A percentile compares a stretch with the other conserved stretches of the same genome.
Conservation (phyloP, 495 filamentous ascomycete genomes). For the Lentithecium fluviatile region DNA sequence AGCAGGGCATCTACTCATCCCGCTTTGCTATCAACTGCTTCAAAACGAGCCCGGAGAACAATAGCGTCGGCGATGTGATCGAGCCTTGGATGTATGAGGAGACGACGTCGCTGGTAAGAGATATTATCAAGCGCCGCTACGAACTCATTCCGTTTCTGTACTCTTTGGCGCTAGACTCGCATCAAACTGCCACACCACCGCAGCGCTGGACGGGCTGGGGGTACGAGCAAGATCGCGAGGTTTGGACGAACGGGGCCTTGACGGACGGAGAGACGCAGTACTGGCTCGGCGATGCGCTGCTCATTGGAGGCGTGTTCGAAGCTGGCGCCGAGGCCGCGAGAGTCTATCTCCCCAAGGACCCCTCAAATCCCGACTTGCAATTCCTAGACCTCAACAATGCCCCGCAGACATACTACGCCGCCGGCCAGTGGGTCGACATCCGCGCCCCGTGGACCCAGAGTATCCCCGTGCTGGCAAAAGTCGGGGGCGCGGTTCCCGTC, state of each 20-base stretch:
- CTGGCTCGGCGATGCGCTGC: slow-evolving; percentile 67
- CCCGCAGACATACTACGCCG: slow-evolving; percentile 57
- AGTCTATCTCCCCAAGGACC: slow-evolving; percentile 59
- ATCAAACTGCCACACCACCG: slow-evolving; percentile 56
- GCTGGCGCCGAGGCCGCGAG: slow-evolving; percentile 52
- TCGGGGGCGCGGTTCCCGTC: slow-evolving; percentile 59
- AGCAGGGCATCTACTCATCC: slow-evolving; percentile 65
- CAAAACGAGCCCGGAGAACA: slow-evolving; percentile 64
- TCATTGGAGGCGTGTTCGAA: slow-evolving; percentile 66
- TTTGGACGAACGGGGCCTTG: slow-evolving; percentile 56
- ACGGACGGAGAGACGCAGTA: slow-evolving; percentile 61
- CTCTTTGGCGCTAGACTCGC: slow-evolving; percentile 59
- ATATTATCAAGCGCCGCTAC: slow-evolving; percentile 65
- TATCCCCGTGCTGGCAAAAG: slow-evolving; percentile 61
- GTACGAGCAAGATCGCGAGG: slow-evolving; percentile 60
- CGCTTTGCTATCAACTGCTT: slow-evolving; percentile 75
- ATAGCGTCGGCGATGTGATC: slow-evolving; percentile 63
- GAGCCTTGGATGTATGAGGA: slow-evolving; percentile 73
- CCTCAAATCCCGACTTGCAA: slow-evolving; percentile 48
- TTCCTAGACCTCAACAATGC: slow-evolving; percentile 63
- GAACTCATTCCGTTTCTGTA: slow-evolving; percentile 69
- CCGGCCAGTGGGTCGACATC: slow-evolving; percentile 63
- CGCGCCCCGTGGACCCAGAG: slow-evolving; percentile 57
- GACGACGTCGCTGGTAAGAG: slow-evolving; percentile 57
- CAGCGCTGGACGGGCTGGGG: slow-evolving; percentile 71